A percentile compares a stretch with the other conserved stretches of the same genome.
phyloP scores from a whole-genome alignment of 2,329 filamentous ascomycete genomes.

The Rutstroemia sp. region DNA sequence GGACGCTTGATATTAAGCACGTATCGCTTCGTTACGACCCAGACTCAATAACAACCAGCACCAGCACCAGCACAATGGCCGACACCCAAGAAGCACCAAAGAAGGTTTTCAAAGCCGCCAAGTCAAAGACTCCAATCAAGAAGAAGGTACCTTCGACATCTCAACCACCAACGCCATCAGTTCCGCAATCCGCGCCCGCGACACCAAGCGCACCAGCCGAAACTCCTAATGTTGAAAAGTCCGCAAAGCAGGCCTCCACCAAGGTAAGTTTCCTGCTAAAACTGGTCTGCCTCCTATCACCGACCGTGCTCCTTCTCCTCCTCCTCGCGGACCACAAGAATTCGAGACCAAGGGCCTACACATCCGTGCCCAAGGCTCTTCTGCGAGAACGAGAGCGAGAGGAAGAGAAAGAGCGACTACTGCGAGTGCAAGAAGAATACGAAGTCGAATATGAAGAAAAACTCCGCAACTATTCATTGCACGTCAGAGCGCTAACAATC shows the following conservation, averaged over 20 bases:
- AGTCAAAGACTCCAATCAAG: constrained; percentile 7
- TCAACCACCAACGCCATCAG: background rate
- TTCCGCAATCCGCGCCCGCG: background rate
- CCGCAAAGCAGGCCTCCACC: constrained; percentile 5
- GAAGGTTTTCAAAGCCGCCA: constrained; percentile 6
- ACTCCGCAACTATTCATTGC: constrained; percentile 7
- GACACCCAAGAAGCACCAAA: constrained; percentile 8
- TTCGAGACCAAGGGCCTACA: background rate
- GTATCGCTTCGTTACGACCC: background rate
- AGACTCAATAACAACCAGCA: background rate
- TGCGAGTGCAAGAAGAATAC: background rate
- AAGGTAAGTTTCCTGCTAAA: constrained; percentile 10
- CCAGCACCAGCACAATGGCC: background rate
- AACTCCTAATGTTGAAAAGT: constrained; percentile 1
- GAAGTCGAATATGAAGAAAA: background rate
- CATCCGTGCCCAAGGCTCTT: background rate
- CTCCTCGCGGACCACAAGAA: background rate
- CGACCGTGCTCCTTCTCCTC: constrained; percentile 5
- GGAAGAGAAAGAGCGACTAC: background rate
- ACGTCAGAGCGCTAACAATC: constrained; percentile 7
- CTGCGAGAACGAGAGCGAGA: background rate
- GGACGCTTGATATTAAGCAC: constrained; percentile 2
- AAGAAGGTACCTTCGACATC: background rate
- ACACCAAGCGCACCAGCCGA: background rate
- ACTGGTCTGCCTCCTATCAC: constrained; percentile 8